Base-by-base conservation (phyloP, 345 rosid species). In the Cochlearia excelsa region DNA sequence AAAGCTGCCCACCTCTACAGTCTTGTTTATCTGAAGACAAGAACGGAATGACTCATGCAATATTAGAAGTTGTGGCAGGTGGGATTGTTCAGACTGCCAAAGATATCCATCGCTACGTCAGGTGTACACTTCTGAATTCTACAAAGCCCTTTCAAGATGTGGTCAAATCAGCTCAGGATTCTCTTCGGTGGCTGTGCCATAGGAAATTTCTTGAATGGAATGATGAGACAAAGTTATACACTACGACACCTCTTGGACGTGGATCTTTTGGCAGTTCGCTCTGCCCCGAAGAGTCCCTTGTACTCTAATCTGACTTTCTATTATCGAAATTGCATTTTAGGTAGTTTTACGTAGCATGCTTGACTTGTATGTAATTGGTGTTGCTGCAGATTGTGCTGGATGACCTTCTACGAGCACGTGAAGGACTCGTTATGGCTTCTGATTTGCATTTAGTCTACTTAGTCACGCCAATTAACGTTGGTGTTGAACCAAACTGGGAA, bases 31-130 rank as follows among this genome's bases (percentile, higher is more conserved):
- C 97, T 58, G 95, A 92, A 78, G 98, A 92, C 77, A 88, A 88
- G 72, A 92, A 92, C 72, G 97, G 98, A 77, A 92, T 92, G 98
- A 86, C 88, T 54, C 98, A 92, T 84, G 98, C 98, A 73, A 92
- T 92, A 69, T 78, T 92, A 70, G 98, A 92, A 78, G 98, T 86
- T 72, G 97, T 88, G 74, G 96, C 98, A 59, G 93, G 97, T 75
- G 95, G 95, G 59, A 86, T 92, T 76, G 98, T 92, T 71, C 97
- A 88, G 79, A 81, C 93, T 57, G 87, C 97, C 50, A 73, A 74
- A 73, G 98, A 92, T 70, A 83, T 92, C 71, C 84, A 92, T 74
- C 86, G 97, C 54, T 92, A 88, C 70, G 98, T 92, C 55, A 80
- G 88, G 76, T 92, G 98, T 72, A 92, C 97, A 48, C 98, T 92